Evolutionary conservation across 179 eudicot species (phyloP), one percentile per base, ranked within the genome.

Genomic region (Spergularia azorica): DNA sequence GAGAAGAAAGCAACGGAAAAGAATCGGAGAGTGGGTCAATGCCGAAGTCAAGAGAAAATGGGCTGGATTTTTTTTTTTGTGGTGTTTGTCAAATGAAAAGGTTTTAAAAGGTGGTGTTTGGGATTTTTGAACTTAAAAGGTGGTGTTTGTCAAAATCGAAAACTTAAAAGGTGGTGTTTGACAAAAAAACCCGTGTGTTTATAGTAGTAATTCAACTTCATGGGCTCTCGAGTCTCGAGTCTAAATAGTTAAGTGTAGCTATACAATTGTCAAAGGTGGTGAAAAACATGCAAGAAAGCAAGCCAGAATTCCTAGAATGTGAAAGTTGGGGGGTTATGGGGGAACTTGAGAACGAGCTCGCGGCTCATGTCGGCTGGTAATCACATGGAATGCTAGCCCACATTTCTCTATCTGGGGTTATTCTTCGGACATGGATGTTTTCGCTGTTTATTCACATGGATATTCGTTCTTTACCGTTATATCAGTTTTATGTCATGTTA

Each of bases 381-480:
- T 67, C 73, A 79, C 82, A 74, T 79, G 78, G 55, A 66, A 10
- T 66, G 68, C 58, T 59, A 73, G 73, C 76, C 80, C 67, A 77
- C 80, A 77, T 73, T 21, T 60, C 46, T n/a, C 17, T 48, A 54
- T 60, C 32, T 36, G 1, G 59, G 73, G 68, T 59, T 46, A 58
- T 73, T 65, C 70, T 32, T 72, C 26, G 43, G 69, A 41, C 58
- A 66, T 63, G 52, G 15, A 39, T 73, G 77, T 64, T 72, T 48
- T 51, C n/a, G 51, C 71, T 79, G 73, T 79, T 71, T 67, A 57
- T 79, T 67, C 81, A 79, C 81, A 79, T 65, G 67, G 77, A 72
- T 55, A 65, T 7, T 52, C 16, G 43, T 50, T 52, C 70, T 54
- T n/a, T 52, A 5, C 26, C 50, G 6, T 3, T 17, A 26, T 39